These are phyloP conservation scores for Picea engelmannii DNA, from an alignment of 83 land plant species.

Conservation along the genomic window DNA sequence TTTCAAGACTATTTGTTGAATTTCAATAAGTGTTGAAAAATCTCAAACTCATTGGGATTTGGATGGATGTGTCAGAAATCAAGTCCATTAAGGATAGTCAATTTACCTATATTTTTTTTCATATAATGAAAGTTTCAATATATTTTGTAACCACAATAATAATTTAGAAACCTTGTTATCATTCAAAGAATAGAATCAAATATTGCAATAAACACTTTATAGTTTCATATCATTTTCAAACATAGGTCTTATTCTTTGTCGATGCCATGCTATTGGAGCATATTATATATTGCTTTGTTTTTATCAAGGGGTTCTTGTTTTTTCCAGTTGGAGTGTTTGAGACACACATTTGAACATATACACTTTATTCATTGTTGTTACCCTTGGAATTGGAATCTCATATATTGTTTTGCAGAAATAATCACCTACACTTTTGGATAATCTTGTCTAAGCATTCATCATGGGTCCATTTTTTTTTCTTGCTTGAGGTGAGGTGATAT, in stretches of 20 bases:
- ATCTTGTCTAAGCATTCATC: conserved; percentile 81
- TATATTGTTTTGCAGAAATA: conserved; percentile 59
- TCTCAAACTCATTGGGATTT: no score
- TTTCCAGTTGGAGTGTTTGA: conserved; percentile 85
- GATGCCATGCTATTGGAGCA: neutral
- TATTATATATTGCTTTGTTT: neutral
- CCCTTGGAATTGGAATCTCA: neutral
- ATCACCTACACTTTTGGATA: conserved; percentile 96
- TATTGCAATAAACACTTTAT: neutral
- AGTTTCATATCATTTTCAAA: neutral
- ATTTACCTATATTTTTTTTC: neutral
- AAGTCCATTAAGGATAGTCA: neutral
- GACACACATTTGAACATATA: conserved; percentile 23
- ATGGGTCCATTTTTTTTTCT: conserved; percentile 95
- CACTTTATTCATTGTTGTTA: conserved; percentile 5
- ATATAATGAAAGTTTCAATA: neutral
- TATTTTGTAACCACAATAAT: neutral
- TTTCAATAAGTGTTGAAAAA: no score
- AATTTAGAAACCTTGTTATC: neutral
- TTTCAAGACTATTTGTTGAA: no score
- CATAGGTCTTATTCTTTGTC: neutral
- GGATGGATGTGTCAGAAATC: no score
- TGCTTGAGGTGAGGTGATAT: conserved; percentile 75
- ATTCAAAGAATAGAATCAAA: neutral
- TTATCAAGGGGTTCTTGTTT: conserved; percentile 61